Evolutionary conservation across 495 filamentous ascomycete species (phyloP).

Genomic region (Penicillium cosmopolitanum): DNA sequence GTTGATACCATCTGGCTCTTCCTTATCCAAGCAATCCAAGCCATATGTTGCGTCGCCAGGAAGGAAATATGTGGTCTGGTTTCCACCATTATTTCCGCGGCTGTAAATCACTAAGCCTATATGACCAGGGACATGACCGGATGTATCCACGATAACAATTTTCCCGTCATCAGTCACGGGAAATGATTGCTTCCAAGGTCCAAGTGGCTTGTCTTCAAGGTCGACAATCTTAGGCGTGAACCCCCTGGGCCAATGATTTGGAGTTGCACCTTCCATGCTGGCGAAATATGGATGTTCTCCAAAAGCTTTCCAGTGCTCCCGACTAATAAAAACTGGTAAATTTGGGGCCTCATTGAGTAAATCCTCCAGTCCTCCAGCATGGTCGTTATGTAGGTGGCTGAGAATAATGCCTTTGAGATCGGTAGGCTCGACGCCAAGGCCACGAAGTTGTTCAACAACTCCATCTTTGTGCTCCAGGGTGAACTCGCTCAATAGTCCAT

Average conservation of each 20-base stretch:
- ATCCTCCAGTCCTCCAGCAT: constrained; percentile 36
- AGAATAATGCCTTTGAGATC: constrained; percentile 34
- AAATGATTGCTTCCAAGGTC: constrained; percentile 31
- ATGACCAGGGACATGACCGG: constrained; percentile 39
- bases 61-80: constrained; percentile 27
- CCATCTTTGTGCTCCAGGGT: constrained; percentile 26
- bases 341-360: constrained; percentile 23
- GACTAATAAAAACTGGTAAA: constrained; percentile 27
- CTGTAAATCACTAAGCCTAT: constrained; percentile 28
- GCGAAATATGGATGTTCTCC: constrained; percentile 29
- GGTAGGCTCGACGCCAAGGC: constrained; percentile 26
- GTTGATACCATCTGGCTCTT: constrained; percentile 37
- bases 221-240: constrained; percentile 32
- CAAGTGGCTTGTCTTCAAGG: constrained; percentile 23
- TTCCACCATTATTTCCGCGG: background rate
- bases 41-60: constrained; percentile 38
- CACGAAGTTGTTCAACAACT: constrained; percentile 25
- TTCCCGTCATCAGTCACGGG: constrained; percentile 35
- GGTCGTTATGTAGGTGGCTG: constrained; percentile 38
- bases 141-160: constrained; percentile 33
- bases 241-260: constrained; percentile 32
- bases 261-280: constrained; percentile 32
- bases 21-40: constrained; percentile 28
- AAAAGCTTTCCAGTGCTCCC: constrained; percentile 35
- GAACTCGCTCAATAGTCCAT: constrained; percentile 19